phyloP scores from a whole-genome alignment of 805 yeast genomes.

The Ogataea kodamae region DNA sequence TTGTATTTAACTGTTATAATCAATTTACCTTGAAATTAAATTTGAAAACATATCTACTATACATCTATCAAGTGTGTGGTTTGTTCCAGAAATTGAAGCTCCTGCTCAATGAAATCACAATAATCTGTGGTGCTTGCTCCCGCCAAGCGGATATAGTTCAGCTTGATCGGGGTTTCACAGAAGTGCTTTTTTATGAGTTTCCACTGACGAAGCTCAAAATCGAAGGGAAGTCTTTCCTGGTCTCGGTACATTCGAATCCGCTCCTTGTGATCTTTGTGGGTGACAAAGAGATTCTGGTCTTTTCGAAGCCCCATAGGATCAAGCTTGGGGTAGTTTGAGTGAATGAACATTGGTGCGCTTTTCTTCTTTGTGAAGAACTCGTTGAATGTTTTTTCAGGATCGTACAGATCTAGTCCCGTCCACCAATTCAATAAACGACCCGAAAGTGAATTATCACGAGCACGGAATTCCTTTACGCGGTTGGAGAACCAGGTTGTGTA shows the following conservation, averaged over 20 bases:
- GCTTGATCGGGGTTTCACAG: conserved; percentile 25
- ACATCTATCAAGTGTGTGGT: conserved; percentile 14
- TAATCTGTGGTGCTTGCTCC: conserved; percentile 37
- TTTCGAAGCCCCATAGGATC: conserved; percentile 41
- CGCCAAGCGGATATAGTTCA: conserved; percentile 24
- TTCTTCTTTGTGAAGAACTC: conserved; percentile 25
- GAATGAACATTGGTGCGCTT: conserved; percentile 41
- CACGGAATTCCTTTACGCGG: conserved; percentile 4
- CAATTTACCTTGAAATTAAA: no score
- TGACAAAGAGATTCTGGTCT: conserved; percentile 33
- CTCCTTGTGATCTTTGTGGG: conserved; percentile 12
- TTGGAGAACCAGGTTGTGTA: conserved; percentile 20
- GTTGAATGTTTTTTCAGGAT: conserved; percentile 14
- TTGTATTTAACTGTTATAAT: no score
- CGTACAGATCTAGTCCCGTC: conserved; percentile 14
- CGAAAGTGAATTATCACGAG: conserved; percentile 5
- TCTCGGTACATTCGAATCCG: conserved; percentile 30
- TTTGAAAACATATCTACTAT: no score
- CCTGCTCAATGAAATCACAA: conserved; percentile 48
- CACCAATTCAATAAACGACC: conserved; percentile 16
- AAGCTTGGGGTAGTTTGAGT: conserved; percentile 52
- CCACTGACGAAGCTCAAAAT: conserved; percentile 63
- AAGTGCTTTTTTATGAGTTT: conserved; percentile 41
- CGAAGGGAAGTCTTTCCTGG: conserved; percentile 37
- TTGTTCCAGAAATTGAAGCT: conserved; percentile 40